These are phyloP conservation scores for Rhodotorula diobovata DNA, from an alignment of 768 basidiomycete genomes.

Conservation along the genomic window DNA sequence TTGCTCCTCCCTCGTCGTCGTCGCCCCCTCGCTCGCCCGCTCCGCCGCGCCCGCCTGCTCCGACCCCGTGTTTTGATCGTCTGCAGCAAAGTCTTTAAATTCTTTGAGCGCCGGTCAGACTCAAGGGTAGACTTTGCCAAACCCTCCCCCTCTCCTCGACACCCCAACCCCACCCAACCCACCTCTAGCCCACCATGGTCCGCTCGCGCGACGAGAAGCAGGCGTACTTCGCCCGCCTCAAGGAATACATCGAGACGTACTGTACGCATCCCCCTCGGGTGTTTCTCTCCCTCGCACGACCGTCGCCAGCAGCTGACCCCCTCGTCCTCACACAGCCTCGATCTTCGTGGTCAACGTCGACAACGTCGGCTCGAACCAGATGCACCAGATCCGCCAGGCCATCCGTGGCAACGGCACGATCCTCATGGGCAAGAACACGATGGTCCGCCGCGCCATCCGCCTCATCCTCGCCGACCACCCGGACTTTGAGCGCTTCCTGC, in stretches of 20 bases:
- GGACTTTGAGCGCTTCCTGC: constrained; percentile 92
- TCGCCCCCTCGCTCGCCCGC: neutral
- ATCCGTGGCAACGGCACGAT: constrained; percentile 96
- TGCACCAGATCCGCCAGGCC: constrained; percentile 88
- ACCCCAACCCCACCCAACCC: constrained; percentile 4
- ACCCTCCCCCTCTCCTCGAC: constrained; percentile 4
- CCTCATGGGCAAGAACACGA: constrained; percentile 99
- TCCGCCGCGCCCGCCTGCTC: neutral
- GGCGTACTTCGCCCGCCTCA: constrained; percentile 71
- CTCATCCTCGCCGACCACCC: constrained; percentile 82
- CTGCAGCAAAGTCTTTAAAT: constrained; percentile 40
- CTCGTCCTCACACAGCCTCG: constrained; percentile 58
- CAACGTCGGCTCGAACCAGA: constrained; percentile 99
- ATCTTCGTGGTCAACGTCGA: constrained; percentile 99
- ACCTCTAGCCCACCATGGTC: constrained; percentile 27
- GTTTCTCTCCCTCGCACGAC: neutral
- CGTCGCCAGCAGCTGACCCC: neutral
- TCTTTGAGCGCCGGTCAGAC: constrained; percentile 38
- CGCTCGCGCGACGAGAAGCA: constrained; percentile 40
- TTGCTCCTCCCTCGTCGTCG: neutral
- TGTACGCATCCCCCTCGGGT: constrained; percentile 59
- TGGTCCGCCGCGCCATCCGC: constrained; percentile 97
- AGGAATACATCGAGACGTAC: constrained; percentile 82
- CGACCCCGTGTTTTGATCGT: neutral
- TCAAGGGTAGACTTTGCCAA: constrained; percentile 37